Conservation (phyloP, 768 basidiomycete genomes). For the Leccinum imitatum region DNA sequence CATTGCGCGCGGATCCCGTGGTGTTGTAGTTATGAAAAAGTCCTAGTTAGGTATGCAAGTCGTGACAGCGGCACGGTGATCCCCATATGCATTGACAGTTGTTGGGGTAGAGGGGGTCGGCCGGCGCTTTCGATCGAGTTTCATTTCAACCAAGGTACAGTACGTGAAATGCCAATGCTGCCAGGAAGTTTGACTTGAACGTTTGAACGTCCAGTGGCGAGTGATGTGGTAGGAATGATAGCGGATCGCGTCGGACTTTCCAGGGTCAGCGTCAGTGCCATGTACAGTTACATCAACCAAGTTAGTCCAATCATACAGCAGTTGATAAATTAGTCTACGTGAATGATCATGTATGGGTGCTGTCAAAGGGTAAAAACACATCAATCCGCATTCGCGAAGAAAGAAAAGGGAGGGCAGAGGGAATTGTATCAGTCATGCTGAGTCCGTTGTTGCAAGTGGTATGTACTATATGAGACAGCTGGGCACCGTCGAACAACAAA, state of each 20-base stretch:
- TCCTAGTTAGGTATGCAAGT: too few relatives aligned
- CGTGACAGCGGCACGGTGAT: neutral
- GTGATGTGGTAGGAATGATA: neutral
- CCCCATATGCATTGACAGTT: neutral
- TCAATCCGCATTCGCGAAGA: neutral
- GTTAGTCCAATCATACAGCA: constrained; percentile 1
- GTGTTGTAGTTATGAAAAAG: too few relatives aligned
- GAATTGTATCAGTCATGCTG: neutral
- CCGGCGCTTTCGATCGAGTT: neutral
- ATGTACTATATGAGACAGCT: neutral
- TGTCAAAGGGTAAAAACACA: neutral
- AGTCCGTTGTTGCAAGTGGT: constrained; percentile 15
- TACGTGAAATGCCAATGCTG: neutral
- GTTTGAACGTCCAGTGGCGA: neutral
- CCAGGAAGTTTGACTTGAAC: too few relatives aligned
- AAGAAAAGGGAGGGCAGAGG: neutral
- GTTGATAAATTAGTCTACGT: constrained; percentile 24
- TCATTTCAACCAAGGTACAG: neutral
- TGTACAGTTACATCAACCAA: neutral
- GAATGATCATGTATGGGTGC: constrained; percentile 5
- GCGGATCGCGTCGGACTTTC: neutral
- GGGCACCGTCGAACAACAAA: neutral
- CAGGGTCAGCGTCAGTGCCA: neutral
- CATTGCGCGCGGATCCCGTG: too few relatives aligned
- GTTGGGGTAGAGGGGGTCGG: neutral